phyloP scores from a whole-genome alignment of 805 yeast genomes.

The Saccharomycopsis lassenensis region DNA sequence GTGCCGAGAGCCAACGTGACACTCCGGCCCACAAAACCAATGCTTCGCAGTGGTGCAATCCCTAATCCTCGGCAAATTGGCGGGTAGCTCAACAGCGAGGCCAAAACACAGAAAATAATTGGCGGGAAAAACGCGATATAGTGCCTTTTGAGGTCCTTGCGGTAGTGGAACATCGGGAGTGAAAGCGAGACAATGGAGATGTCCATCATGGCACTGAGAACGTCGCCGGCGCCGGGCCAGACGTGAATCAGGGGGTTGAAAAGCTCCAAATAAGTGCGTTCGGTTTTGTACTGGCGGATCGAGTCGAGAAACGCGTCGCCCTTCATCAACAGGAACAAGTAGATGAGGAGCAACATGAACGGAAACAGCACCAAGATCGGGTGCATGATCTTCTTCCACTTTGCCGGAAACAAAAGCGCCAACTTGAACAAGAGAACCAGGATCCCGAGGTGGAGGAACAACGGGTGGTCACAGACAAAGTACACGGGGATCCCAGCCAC shows the following conservation, averaged over 20 bases:
- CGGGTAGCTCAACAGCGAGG: conserved; percentile 61
- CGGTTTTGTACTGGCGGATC: conserved; percentile 52
- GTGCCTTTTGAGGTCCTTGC: conserved; percentile 50
- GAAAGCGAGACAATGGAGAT: conserved; percentile 66
- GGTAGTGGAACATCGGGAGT: conserved; percentile 66
- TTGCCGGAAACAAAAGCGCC: conserved; percentile 37
- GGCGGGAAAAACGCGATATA: conserved; percentile 52
- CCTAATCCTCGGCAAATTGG: conserved; percentile 56
- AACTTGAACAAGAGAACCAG: conserved; percentile 46
- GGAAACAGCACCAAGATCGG: conserved; percentile 64
- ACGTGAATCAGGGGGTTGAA: conserved; percentile 24
- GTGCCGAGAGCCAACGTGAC: conserved; percentile 73
- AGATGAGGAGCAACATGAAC: conserved; percentile 50
- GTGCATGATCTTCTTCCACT: conserved; percentile 43
- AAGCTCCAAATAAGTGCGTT: conserved; percentile 49
- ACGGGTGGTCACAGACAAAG: conserved; percentile 42
- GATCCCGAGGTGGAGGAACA: conserved; percentile 53
- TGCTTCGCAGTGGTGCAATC: conserved; percentile 44
- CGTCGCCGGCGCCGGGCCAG: conserved; percentile 79
- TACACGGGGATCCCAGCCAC: conserved; percentile 51
- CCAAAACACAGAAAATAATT: conserved; percentile 40
- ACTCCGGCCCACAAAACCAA: conserved; percentile 72
- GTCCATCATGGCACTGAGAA: conserved; percentile 61
- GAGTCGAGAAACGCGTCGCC: conserved; percentile 34
- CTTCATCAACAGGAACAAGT: conserved; percentile 46